Conservation (phyloP, 441 rosid genomes). For the Theobroma grandiflorum region DNA sequence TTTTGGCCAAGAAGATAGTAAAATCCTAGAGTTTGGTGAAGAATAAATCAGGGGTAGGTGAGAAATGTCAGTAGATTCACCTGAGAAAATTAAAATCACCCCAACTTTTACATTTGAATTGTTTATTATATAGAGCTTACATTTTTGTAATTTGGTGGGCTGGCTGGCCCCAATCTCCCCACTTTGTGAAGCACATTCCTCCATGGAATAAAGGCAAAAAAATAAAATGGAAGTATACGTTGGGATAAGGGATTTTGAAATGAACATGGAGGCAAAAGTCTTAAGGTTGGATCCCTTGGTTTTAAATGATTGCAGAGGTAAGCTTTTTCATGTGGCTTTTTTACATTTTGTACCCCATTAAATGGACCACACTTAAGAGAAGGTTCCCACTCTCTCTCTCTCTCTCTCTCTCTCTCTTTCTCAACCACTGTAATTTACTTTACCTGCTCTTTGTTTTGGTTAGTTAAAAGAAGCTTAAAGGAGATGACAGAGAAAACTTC, state of each 20-base stretch:
- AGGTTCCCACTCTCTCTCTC: constrained; percentile 20
- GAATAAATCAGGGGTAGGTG: constrained; percentile 43
- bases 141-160: background rate
- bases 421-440: background rate
- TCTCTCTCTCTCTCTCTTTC: background rate
- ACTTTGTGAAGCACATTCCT: background rate
- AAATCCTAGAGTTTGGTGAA: constrained; percentile 39
- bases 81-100: constrained; percentile 12
- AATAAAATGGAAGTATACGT: background rate
- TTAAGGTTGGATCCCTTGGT: constrained; percentile 46
- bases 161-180: background rate
- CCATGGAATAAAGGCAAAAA: constrained; percentile 1
- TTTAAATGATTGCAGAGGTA: constrained; percentile 49
- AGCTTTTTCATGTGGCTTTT: constrained; percentile 30
- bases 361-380: constrained; percentile 40
- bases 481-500: constrained; percentile 17
- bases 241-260: constrained; percentile 38
- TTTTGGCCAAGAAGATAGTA: constrained; percentile 15
- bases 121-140: background rate
- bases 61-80: constrained; percentile 33
- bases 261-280: constrained; percentile 32
- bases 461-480: constrained; percentile 13
- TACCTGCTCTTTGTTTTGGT: constrained; percentile 18
- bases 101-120: background rate
- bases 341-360: constrained; percentile 32